Conservation (phyloP, 2,329 filamentous ascomycete species). For the Aureobasidium sp. region DNA sequence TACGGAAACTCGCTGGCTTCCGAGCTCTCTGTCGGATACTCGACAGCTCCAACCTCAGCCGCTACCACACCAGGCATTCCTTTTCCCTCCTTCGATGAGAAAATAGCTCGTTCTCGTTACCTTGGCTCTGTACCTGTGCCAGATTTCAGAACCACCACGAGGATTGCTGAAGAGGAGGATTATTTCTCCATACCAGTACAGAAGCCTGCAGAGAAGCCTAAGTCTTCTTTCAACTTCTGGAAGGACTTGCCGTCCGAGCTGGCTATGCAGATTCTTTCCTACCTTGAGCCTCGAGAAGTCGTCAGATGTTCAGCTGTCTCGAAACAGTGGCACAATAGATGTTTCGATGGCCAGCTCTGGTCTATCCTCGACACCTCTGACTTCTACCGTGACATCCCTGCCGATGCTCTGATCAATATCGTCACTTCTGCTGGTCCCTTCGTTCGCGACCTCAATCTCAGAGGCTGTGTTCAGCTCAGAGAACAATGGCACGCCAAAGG, state of each 20-base stretch:
- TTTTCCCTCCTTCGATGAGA: constrained; percentile 45
- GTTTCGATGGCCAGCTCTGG: constrained; percentile 95
- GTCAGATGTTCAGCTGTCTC: constrained; percentile 71
- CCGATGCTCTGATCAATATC: constrained; percentile 74
- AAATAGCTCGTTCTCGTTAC: constrained; percentile 47
- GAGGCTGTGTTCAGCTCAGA: constrained; percentile 83
- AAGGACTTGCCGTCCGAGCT: constrained; percentile 74
- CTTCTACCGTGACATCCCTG: constrained; percentile 83
- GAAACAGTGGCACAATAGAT: constrained; percentile 70
- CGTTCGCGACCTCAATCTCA: constrained; percentile 79
- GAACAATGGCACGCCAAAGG: constrained; percentile 71
- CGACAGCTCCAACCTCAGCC: constrained; percentile 50
- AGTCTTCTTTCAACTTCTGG: constrained; percentile 63
- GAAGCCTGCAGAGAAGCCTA: constrained; percentile 24
- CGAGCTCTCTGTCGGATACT: constrained; percentile 50
- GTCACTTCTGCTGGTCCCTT: constrained; percentile 83
- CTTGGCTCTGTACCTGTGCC: constrained; percentile 54
- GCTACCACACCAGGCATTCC: constrained; percentile 40
- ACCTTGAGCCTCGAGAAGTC: constrained; percentile 72
- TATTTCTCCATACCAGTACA: constrained; percentile 27
- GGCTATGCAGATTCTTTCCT: constrained; percentile 67
- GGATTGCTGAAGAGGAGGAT: constrained; percentile 28
- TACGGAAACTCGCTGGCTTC: constrained; percentile 37
- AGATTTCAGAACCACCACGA: constrained; percentile 48
- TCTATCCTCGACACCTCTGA: constrained; percentile 68